phyloP scores from a whole-genome alignment of 106 monocot genomes.

The Acorus calamus region DNA sequence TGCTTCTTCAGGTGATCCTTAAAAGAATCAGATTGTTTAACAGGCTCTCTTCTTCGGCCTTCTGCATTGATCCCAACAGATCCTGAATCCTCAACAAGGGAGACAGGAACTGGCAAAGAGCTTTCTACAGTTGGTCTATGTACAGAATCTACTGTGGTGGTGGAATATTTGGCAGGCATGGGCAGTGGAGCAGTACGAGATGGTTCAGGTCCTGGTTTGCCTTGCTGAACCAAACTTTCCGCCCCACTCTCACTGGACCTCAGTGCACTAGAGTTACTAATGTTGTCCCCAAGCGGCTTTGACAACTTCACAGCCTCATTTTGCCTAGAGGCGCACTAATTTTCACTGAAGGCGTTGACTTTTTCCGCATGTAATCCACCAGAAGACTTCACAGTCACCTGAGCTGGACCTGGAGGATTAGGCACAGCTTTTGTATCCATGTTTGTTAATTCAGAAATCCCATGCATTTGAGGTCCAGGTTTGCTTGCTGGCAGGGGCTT shows the following conservation, averaged over 20 bases:
- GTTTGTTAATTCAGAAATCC: constrained; percentile 23
- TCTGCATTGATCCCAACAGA: constrained; percentile 16
- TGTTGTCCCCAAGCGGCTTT: constrained; percentile 16
- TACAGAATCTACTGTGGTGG: constrained; percentile 6
- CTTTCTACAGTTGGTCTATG: constrained; percentile 6
- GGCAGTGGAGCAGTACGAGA: not conserved
- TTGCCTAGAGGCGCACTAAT: constrained; percentile 21
- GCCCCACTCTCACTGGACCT: not conserved
- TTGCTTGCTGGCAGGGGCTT: constrained; percentile 21
- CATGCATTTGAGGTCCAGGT: constrained; percentile 6
- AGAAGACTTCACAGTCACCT: constrained; percentile 19
- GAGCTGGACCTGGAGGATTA: constrained; percentile 6
- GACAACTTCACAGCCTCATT: constrained; percentile 17
- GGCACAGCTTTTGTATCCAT: constrained; percentile 13
- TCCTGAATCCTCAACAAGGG: constrained; percentile 6
- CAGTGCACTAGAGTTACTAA: constrained; percentile 1
- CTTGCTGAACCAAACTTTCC: constrained; percentile 4
- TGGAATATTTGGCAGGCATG: not conserved
- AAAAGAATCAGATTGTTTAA: constrained; percentile 30
- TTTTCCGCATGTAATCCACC: constrained; percentile 8
- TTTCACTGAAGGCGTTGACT: constrained; percentile 19
- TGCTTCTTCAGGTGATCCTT: constrained; percentile 30
- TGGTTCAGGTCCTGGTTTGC: constrained; percentile 5
- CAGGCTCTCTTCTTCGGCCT: constrained; percentile 22
- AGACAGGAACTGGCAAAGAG: constrained; percentile 1